Evolutionary conservation across 169 alveolate genomes (phyloP).

Genomic region (Theileria orientalis): DNA sequence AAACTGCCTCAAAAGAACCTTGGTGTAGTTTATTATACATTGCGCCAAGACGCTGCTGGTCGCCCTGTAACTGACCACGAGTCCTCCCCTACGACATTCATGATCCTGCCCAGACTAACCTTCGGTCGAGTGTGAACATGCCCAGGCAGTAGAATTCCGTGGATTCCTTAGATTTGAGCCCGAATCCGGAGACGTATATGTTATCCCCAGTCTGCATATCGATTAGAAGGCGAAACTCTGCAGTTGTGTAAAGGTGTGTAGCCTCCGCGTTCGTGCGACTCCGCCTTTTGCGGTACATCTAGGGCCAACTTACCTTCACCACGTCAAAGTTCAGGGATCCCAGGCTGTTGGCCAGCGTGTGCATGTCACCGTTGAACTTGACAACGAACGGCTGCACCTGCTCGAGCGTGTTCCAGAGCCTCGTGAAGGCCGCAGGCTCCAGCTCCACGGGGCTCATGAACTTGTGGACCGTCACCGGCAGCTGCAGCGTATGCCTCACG

Average conservation of each 20-base stretch:
- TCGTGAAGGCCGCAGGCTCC: constrained; percentile 8
- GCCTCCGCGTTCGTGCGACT: too few species aligned
- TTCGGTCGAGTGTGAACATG: constrained; percentile 8
- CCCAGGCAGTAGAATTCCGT: constrained; percentile 8
- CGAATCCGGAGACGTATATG: constrained; percentile 5
- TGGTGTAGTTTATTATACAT: not conserved
- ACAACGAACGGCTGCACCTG: constrained; percentile 1
- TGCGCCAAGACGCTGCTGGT: not conserved
- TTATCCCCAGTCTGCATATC: not conserved
- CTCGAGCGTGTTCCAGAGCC: constrained; percentile 23
- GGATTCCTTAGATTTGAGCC: constrained; percentile 5
- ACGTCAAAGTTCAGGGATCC: constrained; percentile 1
- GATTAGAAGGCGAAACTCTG: too few species aligned
- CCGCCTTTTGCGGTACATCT: too few species aligned
- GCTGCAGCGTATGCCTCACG: not conserved
- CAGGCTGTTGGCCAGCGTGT: not conserved
- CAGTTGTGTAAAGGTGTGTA: too few species aligned
- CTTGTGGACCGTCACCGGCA: constrained; percentile 37
- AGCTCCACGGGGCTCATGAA: constrained; percentile 30
- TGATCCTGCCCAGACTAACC: not conserved
- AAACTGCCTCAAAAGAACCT: not conserved
- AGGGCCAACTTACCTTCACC: constrained; percentile 3
- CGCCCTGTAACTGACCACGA: constrained; percentile 9
- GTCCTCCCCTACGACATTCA: not conserved
- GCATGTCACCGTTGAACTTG: not conserved